Conservation (phyloP, 768 basidiomycete species). For the Boletus insuetus region DNA sequence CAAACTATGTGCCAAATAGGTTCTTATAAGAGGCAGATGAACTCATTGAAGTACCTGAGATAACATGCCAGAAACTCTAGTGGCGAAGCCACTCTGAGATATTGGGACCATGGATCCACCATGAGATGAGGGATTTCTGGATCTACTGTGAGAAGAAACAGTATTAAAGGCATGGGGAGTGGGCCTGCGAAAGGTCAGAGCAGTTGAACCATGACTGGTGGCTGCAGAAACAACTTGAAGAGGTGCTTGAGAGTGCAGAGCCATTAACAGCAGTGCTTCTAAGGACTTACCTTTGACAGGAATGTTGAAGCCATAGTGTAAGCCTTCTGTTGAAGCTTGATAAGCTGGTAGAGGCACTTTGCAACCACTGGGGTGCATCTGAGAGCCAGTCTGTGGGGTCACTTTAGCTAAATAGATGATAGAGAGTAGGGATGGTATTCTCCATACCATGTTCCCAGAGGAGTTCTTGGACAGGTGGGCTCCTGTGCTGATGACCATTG, state of each 20-base stretch:
- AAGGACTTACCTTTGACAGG: neutral
- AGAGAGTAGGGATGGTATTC: no score
- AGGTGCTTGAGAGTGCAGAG: neutral
- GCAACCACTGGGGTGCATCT: neutral
- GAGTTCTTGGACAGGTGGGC: no score
- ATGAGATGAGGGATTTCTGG: no score
- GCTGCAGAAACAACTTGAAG: no score
- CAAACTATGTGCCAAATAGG: neutral
- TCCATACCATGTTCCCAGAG: no score
- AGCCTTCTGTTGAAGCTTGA: neutral
- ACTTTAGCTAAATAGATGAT: no score
- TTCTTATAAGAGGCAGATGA: neutral
- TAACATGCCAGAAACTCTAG: neutral
- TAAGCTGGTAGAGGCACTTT: neutral
- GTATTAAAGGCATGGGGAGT: neutral
- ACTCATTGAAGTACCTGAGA: neutral
- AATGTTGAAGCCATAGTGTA: neutral
- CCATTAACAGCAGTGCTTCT: no score
- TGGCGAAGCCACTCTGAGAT: neutral
- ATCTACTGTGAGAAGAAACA: neutral
- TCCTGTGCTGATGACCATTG: no score
- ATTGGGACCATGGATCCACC: no score
- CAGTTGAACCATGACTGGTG: no score
- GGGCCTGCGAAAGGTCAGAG: no score
- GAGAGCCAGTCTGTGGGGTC: neutral